Evolutionary conservation across 2,329 filamentous ascomycete species (phyloP), one percentile per base, ranked within the genome.

Genomic region (Stachybotrys elegans): DNA sequence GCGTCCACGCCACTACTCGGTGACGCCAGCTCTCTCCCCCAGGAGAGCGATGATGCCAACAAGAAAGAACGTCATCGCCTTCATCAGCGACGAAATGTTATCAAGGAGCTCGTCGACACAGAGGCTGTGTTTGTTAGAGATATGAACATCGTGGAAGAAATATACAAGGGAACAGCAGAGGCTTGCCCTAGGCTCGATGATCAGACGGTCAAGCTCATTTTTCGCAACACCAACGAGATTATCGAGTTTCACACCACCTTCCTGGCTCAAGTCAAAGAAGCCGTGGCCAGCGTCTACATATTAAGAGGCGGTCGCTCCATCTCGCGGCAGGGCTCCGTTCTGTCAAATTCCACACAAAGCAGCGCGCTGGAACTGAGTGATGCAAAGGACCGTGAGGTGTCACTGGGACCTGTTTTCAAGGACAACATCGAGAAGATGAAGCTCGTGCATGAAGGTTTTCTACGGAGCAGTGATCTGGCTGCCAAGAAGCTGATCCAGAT

Each of bases 71-170:
- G 78, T 48, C 84, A 85, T 48, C 81, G 86, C n/a, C 71, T 97
- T 8, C 79, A 80, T 40, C 86, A 92, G 60, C 85, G 93, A 17
- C 81, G 85, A 43, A 82, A 94, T 60, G 82, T 94, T 39, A 85
- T 97, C 56, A 91, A 92, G 59, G 93, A 98, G 64, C 72, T 98
- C 29, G 78, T 96, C 37, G 90, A 96, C 57, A 98, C 93, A 0
- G 93, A 98, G 61, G 83, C 89, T 39, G 83, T 85, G 6, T 97
- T 95, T 65, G 83, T 94, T 45, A 82, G 89, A 51, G 93, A 98
- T 62, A 92, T 98, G 88, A 95, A 91, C 61, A 92, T 98, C 43
- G 86, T 95, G 3, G 89, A 95, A 58, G 91, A 97, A 59, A 97
- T 98, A 43, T 98, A 97, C 73, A 95, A 94, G 65, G 90, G 88